phyloP scores from a whole-genome alignment of 148 eudicot species.

The Bassia scoparia region DNA sequence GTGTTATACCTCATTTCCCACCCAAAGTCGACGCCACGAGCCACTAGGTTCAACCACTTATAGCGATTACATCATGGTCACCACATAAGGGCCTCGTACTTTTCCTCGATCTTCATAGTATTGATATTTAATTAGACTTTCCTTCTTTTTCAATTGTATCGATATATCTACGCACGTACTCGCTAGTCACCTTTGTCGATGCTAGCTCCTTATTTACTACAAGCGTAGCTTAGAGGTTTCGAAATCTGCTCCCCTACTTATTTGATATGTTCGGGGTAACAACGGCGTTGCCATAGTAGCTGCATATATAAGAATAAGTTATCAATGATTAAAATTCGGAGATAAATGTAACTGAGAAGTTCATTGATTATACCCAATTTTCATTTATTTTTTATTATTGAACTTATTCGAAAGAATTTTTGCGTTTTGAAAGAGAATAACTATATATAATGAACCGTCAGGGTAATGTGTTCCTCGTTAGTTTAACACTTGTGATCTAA shows the following conservation, averaged over 20 bases:
- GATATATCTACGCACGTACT: background rate
- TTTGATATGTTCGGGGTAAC: background rate
- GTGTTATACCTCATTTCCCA: background rate
- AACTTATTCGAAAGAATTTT: too few species aligned
- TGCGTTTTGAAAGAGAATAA: too few species aligned
- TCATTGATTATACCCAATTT: too few species aligned
- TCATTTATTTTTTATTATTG: too few species aligned
- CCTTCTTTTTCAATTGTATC: background rate
- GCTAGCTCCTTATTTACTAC: background rate
- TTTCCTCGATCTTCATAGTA: background rate
- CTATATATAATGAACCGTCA: too few species aligned
- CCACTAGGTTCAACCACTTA: background rate
- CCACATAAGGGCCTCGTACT: background rate
- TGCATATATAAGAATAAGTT: too few species aligned
- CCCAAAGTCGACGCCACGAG: background rate
- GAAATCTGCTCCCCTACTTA: background rate
- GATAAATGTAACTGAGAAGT: too few species aligned
- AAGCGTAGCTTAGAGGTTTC: background rate
- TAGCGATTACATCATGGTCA: background rate
- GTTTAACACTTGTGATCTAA: too few species aligned
- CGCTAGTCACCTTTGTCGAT: background rate
- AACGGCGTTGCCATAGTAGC: conserved; percentile 13
- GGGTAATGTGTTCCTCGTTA: too few species aligned
- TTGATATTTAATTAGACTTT: background rate
- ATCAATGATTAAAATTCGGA: too few species aligned